These are phyloP conservation scores for Petunia axillaris DNA, from an alignment of 257 asterid species.

Conservation along the genomic window DNA sequence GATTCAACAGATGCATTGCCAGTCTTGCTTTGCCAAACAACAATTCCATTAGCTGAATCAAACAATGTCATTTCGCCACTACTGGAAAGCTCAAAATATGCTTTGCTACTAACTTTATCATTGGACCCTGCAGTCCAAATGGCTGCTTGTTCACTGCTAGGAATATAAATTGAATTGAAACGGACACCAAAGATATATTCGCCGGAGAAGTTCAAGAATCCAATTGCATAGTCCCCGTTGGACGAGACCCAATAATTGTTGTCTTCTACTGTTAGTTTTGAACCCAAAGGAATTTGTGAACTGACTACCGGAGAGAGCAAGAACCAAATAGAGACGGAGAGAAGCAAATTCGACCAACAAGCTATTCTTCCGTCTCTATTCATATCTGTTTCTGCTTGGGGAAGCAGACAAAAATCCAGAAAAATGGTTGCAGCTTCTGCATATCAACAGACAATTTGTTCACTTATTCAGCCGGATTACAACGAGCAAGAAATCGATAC, in stretches of 20 bases:
- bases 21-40: conserved; percentile 46
- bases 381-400: conserved; percentile 33
- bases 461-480: conserved; percentile 18
- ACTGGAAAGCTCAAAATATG: conserved; percentile 40
- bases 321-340: conserved; percentile 29
- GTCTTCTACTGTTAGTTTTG: conserved; percentile 40
- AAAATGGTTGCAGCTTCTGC: conserved; percentile 32
- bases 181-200: conserved; percentile 42
- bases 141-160: conserved; percentile 32
- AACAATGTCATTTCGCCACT: conserved; percentile 42
- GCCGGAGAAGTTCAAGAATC: conserved; percentile 38
- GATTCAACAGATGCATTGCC: conserved; percentile 38
- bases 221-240: conserved; percentile 43
- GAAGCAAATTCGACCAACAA: conserved; percentile 22
- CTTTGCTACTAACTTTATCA: conserved; percentile 37
- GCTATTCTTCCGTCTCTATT: conserved; percentile 28
- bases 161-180: conserved; percentile 38
- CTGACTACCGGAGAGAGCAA: conserved; percentile 30
- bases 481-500: conserved; percentile 3
- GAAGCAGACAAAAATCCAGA: conserved; percentile 21
- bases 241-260: conserved; percentile 46
- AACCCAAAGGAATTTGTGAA: conserved; percentile 44
- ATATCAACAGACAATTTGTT: conserved; percentile 26
- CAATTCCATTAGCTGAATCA: conserved; percentile 38
- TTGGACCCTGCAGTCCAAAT: conserved; percentile 53